Conservation (phyloP, 2,329 filamentous ascomycete species). For the Epichloe sp. region DNA sequence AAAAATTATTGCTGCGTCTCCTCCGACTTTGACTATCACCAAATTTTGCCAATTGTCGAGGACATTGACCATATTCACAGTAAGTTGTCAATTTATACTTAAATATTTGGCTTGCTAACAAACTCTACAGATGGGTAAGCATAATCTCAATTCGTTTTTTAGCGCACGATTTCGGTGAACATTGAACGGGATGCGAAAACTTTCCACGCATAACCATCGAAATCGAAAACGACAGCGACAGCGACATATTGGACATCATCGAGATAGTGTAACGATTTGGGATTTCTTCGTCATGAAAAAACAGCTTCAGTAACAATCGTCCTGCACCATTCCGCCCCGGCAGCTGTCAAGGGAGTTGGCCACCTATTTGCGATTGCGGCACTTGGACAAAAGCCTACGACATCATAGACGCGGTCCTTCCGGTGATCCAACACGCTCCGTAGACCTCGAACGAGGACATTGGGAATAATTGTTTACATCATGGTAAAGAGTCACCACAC, state of each 20-base stretch:
- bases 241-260: not conserved
- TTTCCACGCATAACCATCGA: not conserved
- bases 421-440: not conserved
- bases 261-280: not conserved
- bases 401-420: too few relatives aligned
- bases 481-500: not conserved
- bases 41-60: slow-evolving; percentile 29
- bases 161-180: not conserved
- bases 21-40: slow-evolving; percentile 26
- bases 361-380: not conserved
- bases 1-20: slow-evolving; percentile 27
- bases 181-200: not conserved
- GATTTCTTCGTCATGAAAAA: too few relatives aligned
- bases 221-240: not conserved
- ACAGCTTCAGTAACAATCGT: too few relatives aligned
- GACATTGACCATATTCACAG: slow-evolving; percentile 35
- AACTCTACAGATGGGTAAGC: slow-evolving; percentile 47
- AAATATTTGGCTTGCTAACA: slow-evolving; percentile 28
- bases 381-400: not conserved
- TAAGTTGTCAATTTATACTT: slow-evolving; percentile 28
- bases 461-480: too few relatives aligned
- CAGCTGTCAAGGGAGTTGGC: not conserved
- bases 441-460: not conserved
- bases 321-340: too few relatives aligned
- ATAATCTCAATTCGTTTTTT: slow-evolving; percentile 12